phyloP scores from a whole-genome alignment of 1,139 yeast species.

The Ogataea hybrid region DNA sequence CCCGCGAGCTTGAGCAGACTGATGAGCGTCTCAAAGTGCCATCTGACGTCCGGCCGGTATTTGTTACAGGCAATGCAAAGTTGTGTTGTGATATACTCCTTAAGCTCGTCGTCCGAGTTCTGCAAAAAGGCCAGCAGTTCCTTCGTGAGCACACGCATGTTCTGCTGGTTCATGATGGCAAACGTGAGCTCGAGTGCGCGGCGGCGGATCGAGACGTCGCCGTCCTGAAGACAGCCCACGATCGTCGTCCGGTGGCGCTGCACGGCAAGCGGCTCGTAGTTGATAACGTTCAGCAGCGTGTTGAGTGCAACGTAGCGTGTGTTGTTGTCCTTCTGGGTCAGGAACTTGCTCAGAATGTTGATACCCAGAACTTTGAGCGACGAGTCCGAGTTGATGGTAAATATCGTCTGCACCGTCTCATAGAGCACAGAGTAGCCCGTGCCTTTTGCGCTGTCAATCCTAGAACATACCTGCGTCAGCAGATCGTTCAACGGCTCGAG shows the following conservation, averaged over 20 bases:
- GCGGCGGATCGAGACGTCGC: conserved; percentile 88
- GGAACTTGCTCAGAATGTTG: conserved; percentile 82
- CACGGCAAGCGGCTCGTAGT: conserved; percentile 86
- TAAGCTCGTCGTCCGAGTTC: conserved; percentile 63
- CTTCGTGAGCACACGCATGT: conserved; percentile 73
- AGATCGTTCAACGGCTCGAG: conserved; percentile 78
- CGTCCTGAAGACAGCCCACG: conserved; percentile 80
- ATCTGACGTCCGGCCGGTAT: conserved; percentile 70
- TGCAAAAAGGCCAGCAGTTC: conserved; percentile 73
- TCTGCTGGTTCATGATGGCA: conserved; percentile 83
- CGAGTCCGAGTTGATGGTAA: conserved; percentile 75
- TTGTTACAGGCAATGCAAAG: conserved; percentile 69
- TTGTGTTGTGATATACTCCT: conserved; percentile 68
- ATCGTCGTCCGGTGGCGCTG: conserved; percentile 90
- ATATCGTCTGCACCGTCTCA: conserved; percentile 87
- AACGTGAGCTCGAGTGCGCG: conserved; percentile 90
- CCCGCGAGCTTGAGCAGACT: conserved; percentile 77
- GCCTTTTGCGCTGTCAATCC: conserved; percentile 73
- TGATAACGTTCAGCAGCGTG: conserved; percentile 77
- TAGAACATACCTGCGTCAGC: conserved; percentile 87
- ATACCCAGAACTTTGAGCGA: conserved; percentile 85
- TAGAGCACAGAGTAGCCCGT: conserved; percentile 84
- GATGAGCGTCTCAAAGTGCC: conserved; percentile 85
- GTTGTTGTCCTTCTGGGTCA: conserved; percentile 83
- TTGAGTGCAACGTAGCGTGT: conserved; percentile 93